Percentiles rank a stretch among this genome's conserved stretches.
Evolutionary conservation across 2,329 filamentous ascomycete genomes (phyloP).

Genomic region (Aphanoascus verrucosus): DNA sequence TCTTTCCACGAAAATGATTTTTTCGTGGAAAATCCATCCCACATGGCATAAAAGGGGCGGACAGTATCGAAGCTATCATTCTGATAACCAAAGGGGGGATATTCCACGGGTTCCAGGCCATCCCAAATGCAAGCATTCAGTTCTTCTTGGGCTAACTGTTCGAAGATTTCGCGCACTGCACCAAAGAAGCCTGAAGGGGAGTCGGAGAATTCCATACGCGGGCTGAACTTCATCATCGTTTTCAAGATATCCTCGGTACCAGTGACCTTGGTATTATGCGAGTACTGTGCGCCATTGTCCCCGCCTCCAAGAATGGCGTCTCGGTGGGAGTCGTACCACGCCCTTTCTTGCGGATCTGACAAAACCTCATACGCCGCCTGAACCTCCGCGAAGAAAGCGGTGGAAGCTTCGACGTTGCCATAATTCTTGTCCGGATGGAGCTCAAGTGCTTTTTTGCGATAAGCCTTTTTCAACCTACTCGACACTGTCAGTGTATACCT

Average conservation of each 20-base stretch:
- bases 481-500: background rate
- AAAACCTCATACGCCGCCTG: slow-evolving; percentile 93
- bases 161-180: slow-evolving; percentile 64
- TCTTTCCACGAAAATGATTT: slow-evolving; percentile 91
- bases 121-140: slow-evolving; percentile 61
- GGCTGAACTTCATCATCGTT: slow-evolving; percentile 70
- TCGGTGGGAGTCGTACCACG: slow-evolving; percentile 95
- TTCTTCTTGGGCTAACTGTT: slow-evolving; percentile 71
- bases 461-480: slow-evolving; percentile 77
- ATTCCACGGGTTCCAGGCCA: slow-evolving; percentile 49
- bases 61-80: slow-evolving; percentile 61
- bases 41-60: slow-evolving; percentile 67
- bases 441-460: slow-evolving; percentile 80
- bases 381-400: slow-evolving; percentile 76
- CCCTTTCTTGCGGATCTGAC: slow-evolving; percentile 85
- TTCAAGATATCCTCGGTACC: slow-evolving; percentile 67
- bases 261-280: slow-evolving; percentile 62
- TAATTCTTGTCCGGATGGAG: slow-evolving; percentile 89
- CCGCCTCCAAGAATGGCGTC: slow-evolving; percentile 67
- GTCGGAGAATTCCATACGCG: slow-evolving; percentile 68
- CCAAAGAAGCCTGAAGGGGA: slow-evolving; percentile 75
- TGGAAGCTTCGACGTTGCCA: slow-evolving; percentile 72
- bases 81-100: slow-evolving; percentile 74
- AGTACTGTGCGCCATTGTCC: slow-evolving; percentile 45
- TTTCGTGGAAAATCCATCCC: slow-evolving; percentile 69